Evolutionary conservation across 2,329 filamentous ascomycete genomes (phyloP).

Genomic region (Cercospora sojina): DNA sequence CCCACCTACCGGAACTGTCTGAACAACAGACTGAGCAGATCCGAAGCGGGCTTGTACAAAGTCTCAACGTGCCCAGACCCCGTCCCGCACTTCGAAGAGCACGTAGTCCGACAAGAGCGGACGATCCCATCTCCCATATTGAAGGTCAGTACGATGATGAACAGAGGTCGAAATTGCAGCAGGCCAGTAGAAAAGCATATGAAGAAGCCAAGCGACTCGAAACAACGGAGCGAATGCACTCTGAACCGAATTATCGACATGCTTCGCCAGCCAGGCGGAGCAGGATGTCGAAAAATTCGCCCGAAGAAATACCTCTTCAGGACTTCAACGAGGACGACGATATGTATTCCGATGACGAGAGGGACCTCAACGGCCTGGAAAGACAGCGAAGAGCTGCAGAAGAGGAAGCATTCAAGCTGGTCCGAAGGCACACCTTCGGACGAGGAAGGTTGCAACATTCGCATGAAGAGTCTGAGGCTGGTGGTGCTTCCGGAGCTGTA

Average conservation of each 20-base stretch:
- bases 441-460: constrained; percentile 20
- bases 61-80: constrained; percentile 29
- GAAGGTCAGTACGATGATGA: constrained; percentile 30
- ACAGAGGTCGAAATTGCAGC: constrained; percentile 24
- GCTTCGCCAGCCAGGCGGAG: constrained; percentile 28
- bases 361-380: constrained; percentile 20
- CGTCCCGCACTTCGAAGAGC: constrained; percentile 34
- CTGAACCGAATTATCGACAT: constrained; percentile 34
- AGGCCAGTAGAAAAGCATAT: constrained; percentile 35
- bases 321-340: constrained; percentile 34
- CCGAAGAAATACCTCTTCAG: constrained; percentile 34
- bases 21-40: constrained; percentile 36
- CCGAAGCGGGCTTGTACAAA: constrained; percentile 28
- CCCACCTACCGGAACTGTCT: constrained; percentile 36
- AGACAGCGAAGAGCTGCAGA: constrained; percentile 32
- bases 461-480: constrained; percentile 13
- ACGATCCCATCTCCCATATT: constrained; percentile 23
- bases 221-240: constrained; percentile 31
- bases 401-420: constrained; percentile 48
- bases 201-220: constrained; percentile 40
- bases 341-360: constrained; percentile 22
- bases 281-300: constrained; percentile 16
- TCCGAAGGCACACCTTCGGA: constrained; percentile 41
- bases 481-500: constrained; percentile 44
- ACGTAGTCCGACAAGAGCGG: constrained; percentile 17